Conservation (phyloP, 352 stramenopile genomes). For the Phytopythium ostracodes region DNA sequence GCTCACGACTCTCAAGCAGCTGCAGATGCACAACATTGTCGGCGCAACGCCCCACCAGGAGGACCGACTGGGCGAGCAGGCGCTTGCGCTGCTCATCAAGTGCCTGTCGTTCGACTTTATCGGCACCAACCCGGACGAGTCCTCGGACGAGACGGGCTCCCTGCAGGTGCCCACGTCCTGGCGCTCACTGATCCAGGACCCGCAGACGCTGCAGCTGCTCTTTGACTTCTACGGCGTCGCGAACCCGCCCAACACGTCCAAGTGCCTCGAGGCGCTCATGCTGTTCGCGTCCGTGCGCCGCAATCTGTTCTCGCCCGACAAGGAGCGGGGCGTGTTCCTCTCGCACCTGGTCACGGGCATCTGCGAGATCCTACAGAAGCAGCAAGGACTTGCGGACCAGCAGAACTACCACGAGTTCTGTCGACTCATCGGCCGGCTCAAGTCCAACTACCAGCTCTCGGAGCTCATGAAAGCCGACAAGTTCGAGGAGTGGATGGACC, state of each 20-base stretch:
- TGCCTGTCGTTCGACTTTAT: conserved; percentile 99
- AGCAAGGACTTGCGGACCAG: conserved; percentile 96
- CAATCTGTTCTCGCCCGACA: conserved; percentile 97
- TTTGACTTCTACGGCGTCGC: conserved; percentile 97
- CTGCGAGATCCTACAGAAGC: conserved; percentile 91
- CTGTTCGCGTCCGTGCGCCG: conserved; percentile 93
- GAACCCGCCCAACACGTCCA: conserved; percentile 90
- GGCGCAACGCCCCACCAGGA: conserved; percentile 86
- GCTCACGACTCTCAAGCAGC: conserved; percentile 94
- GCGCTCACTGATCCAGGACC: conserved; percentile 92
- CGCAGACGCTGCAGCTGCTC: conserved; percentile 92
- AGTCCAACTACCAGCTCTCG: conserved; percentile 98
- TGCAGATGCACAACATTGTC: conserved; percentile 89
- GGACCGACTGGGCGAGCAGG: conserved; percentile 90
- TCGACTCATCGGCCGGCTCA: conserved; percentile 94
- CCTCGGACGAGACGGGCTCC: conserved; percentile 95
- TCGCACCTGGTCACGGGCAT: conserved; percentile 92
- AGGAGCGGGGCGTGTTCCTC: conserved; percentile 93
- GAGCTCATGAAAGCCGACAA: conserved; percentile 96
- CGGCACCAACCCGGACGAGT: conserved; percentile 98
- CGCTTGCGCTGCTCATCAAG: conserved; percentile 90
- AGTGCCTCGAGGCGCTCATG: conserved; percentile 96
- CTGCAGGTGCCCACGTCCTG: conserved; percentile 97
- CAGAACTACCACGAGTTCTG: conserved; percentile 99
- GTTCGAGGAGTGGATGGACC: conserved; percentile 97